Base-by-base conservation (phyloP, 192 early-diverging fungal species). In the Spizellomyces punctatus region DNA sequence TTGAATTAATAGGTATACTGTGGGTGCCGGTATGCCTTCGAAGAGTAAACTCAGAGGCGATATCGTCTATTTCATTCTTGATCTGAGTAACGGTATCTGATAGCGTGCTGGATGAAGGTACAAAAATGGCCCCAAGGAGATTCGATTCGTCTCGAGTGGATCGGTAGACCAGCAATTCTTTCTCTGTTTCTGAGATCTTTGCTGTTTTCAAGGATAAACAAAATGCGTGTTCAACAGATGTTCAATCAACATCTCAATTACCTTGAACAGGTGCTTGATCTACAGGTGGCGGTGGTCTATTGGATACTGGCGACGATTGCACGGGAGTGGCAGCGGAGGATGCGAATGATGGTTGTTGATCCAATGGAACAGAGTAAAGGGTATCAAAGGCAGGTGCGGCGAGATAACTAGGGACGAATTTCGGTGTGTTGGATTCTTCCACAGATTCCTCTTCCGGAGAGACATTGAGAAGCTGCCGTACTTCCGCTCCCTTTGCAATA, bases 401-500 rank as follows among this genome's bases (percentile, higher is more conserved):
- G 54, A 56, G n/a, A 56, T 56, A 6, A 7, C 22, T n/a, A 56
- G 22, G n/a, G n/a, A 19, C n/a, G 54, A 22, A 56, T 56, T n/a
- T 56, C 54, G 5, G n/a, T 22, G n/a, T n/a, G 22, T 56, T 22
- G 5, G 22, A 22, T 22, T n/a, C 54, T 56, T 56, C 54, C 60
- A 62, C 60, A 62, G 41, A 62, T 41, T 41, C 60, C 41, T 36
- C 60, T 16, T 17, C 36, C 60, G 6, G 19, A 22, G 17, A 16
- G 19, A 22, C 63, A 6, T 65, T 47, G 44, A 58, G 46, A 16
- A 69, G 46, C 55, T 14, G 27, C 48, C 67, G 67, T 10, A 64
- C 63, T 16, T 64, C 69, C 12, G 36, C 54, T 9, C 41, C 36
- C 17, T 65, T 61, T 8, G 77, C 74, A 14, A 94, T 89, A 75